A percentile compares a stretch with the other conserved stretches of the same genome.
phyloP scores from a whole-genome alignment of 1,284 basidiomycete species.

The Coniophora puteana region DNA sequence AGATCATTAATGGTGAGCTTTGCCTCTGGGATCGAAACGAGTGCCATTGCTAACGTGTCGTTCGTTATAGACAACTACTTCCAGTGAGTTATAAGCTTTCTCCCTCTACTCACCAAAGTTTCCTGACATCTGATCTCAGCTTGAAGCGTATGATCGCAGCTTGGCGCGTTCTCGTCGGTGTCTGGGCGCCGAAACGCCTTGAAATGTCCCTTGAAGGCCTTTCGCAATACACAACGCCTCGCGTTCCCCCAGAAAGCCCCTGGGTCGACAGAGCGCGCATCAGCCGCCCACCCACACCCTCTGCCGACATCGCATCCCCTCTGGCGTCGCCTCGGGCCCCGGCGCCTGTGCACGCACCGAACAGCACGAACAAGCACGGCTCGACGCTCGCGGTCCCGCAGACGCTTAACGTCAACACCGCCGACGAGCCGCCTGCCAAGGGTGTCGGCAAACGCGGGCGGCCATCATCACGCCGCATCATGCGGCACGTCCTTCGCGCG shows the following conservation, averaged over 20 bases:
- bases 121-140: slow-evolving; percentile 37
- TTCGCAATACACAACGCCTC: slow-evolving; percentile 69
- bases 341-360: too few species aligned
- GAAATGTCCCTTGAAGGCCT: slow-evolving; percentile 72
- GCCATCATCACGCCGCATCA: slow-evolving; percentile 75
- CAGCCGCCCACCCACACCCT: too few species aligned
- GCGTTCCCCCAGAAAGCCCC: slow-evolving; percentile 59
- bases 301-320: slow-evolving; percentile 21
- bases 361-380: slow-evolving; percentile 18
- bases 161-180: slow-evolving; percentile 87
- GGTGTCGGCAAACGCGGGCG: slow-evolving; percentile 40
- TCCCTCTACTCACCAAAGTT: slow-evolving; percentile 11
- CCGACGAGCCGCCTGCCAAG: slow-evolving; percentile 38
- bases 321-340: too few species aligned
- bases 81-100: slow-evolving; percentile 47
- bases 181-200: slow-evolving; percentile 82
- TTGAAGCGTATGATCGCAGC: slow-evolving; percentile 81
- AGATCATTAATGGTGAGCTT: slow-evolving; percentile 66
- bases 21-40: slow-evolving; percentile 7
- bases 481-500: slow-evolving; percentile 81
- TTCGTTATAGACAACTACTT: slow-evolving; percentile 67
- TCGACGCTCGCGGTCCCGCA: slow-evolving; percentile 13
- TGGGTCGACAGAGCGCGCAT: slow-evolving; percentile 61
- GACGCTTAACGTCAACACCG: slow-evolving; percentile 19
- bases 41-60: slow-evolving; percentile 18